These are phyloP conservation scores for Claviceps citrina DNA, from an alignment of 2,329 filamentous ascomycete species.

Conservation along the genomic window DNA sequence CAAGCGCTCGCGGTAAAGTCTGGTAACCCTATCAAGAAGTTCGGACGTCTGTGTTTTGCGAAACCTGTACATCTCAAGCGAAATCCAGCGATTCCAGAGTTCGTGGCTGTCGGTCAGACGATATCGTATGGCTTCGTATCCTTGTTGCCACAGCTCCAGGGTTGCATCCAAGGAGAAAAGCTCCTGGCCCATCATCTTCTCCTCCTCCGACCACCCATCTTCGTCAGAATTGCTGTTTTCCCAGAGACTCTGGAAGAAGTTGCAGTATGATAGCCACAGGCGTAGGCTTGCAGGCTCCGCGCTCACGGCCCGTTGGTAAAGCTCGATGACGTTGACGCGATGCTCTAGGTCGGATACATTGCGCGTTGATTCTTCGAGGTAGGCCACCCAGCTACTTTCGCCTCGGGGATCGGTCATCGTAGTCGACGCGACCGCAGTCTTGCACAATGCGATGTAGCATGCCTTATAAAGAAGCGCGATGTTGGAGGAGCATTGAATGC, in stretches of 20 bases:
- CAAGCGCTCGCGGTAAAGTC: conserved; percentile 56
- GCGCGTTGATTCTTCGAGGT: conserved; percentile 55
- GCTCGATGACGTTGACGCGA: conserved; percentile 54
- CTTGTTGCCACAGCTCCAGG: conserved; percentile 55
- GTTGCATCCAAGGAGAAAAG: conserved; percentile 55
- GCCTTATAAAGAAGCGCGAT: neutral
- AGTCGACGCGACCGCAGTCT: conserved; percentile 6
- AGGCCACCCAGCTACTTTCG: conserved; percentile 64
- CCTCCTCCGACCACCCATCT: conserved; percentile 45
- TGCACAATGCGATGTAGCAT: neutral
- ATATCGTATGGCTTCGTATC: conserved; percentile 55
- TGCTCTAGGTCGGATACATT: conserved; percentile 47
- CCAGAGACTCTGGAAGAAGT: conserved; percentile 62
- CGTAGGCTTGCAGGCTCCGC: conserved; percentile 60
- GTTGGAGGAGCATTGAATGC: neutral
- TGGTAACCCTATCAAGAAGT: conserved; percentile 48
- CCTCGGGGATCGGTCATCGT: conserved; percentile 46
- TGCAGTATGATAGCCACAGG: conserved; percentile 64
- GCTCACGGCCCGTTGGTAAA: conserved; percentile 52
- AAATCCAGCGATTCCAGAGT: conserved; percentile 67
- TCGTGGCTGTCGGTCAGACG: conserved; percentile 62
- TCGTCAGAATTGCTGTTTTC: conserved; percentile 43
- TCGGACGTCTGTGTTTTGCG: conserved; percentile 37
- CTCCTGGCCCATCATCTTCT: conserved; percentile 52
- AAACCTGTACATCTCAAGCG: conserved; percentile 55